Evolutionary conservation across 805 yeast species (phyloP).

Genomic region (Candida hispaniensis): DNA sequence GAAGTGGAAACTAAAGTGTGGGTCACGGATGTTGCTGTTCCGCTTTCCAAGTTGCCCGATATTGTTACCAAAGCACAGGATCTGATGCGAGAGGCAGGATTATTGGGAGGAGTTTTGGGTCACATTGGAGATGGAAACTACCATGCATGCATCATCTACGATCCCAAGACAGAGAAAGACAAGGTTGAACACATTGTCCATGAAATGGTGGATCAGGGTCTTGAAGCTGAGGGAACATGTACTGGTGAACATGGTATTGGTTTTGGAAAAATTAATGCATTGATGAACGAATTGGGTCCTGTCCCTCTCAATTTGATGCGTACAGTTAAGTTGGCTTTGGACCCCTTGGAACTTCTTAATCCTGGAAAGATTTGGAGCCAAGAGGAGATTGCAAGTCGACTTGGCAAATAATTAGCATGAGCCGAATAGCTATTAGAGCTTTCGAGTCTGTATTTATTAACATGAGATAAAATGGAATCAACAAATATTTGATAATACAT

Average conservation of each 20-base stretch:
- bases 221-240: slow-evolving; percentile 68
- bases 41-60: slow-evolving; percentile 55
- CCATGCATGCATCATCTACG: slow-evolving; percentile 44
- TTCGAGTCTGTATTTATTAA: no score
- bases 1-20: slow-evolving; percentile 34
- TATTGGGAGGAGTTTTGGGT: slow-evolving; percentile 54
- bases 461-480: no score
- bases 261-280: slow-evolving; percentile 50
- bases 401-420: no score
- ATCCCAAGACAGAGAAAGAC: slow-evolving; percentile 33
- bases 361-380: slow-evolving; percentile 61
- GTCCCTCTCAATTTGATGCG: slow-evolving; percentile 66
- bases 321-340: slow-evolving; percentile 56
- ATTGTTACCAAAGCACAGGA: slow-evolving; percentile 51
- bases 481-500: no score
- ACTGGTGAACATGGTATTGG: slow-evolving; percentile 88
- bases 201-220: slow-evolving; percentile 54
- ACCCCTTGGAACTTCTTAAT: slow-evolving; percentile 61
- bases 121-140: slow-evolving; percentile 83
- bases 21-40: slow-evolving; percentile 80
- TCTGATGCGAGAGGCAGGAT: slow-evolving; percentile 44
- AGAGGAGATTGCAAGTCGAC: slow-evolving; percentile 17
- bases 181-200: slow-evolving; percentile 42
- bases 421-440: no score
- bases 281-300: slow-evolving; percentile 54